Base-by-base conservation (phyloP, 1,139 yeast genomes). In the Candida freyschussii region DNA sequence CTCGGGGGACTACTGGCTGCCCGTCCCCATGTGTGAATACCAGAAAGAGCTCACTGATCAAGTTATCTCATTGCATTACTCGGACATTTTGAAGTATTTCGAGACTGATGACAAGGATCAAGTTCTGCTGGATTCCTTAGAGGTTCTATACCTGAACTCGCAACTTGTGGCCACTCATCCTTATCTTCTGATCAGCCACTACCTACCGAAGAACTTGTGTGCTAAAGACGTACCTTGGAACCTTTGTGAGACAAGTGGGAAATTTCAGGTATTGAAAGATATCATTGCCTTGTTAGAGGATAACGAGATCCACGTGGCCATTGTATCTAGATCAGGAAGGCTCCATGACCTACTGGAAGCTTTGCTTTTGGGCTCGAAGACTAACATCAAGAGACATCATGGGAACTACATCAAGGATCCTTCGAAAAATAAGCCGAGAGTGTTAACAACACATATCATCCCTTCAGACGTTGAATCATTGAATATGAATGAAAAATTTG, bases 41-140 rank as follows among this genome's bases (percentile, higher is more conserved):
- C 97, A 91, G 55, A 81, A 79, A 50, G 94, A 86, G 52, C 68
- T 91, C 34, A 84, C 91, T n/a, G 95, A 89, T 59, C 95, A 87
- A 54, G 87, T 91, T 18, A 83, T 91, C 7, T 83, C 95, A 2
- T 64, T 87, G 27, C 97, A 91, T 57, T 87, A 87, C 53, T 78
- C 94, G 21, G 97, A 89, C 54, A 85, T 91, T 36, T 65, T 89
- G 48, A 80, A 86, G 58, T 86, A 81, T 56, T 87, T 86, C 52
- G 95, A 86, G 55, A 75, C 85, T 0, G 57, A 59, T 21, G 65
- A 67, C 32, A 54, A 65, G 30, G 75, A 75, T 27, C 77, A 74
- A 29, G 73, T 81, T 32, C 73, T 84, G 29, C 61, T 75, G 14
- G 80, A 80, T 55, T 79, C 82, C 15, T 63, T 87, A 50, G 74